Evolutionary conservation across 2,329 filamentous ascomycete genomes (phyloP).

Genomic region (Nigrograna mackinnonii): DNA sequence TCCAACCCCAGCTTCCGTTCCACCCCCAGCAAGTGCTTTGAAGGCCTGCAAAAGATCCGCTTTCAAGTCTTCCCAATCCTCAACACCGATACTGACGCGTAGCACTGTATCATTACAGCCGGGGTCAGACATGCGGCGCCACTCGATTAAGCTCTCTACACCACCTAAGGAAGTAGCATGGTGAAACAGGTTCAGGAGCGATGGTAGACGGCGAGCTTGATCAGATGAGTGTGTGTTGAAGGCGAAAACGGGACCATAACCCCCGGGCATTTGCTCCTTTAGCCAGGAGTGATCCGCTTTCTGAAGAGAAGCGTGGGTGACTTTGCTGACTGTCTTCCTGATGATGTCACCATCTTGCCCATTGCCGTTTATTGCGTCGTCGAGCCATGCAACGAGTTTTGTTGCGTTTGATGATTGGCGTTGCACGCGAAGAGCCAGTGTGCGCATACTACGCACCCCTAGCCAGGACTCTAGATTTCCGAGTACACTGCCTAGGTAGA

Average conservation of each 20-base stretch:
- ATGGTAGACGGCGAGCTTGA: slow-evolving; percentile 71
- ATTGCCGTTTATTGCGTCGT: slow-evolving; percentile 49
- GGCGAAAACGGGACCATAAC: slow-evolving; percentile 87
- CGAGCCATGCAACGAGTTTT: slow-evolving; percentile 73
- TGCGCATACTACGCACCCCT: slow-evolving; percentile 82
- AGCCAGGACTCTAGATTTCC: slow-evolving; percentile 92
- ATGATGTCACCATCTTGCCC: slow-evolving; percentile 49
- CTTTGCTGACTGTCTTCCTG: slow-evolving; percentile 58
- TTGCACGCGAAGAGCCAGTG: slow-evolving; percentile 79
- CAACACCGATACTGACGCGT: slow-evolving; percentile 83
- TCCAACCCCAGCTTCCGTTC: neutral
- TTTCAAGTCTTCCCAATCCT: slow-evolving; percentile 82
- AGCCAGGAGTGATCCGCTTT: slow-evolving; percentile 68
- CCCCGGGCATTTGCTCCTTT: slow-evolving; percentile 83
- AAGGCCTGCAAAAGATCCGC: slow-evolving; percentile 63
- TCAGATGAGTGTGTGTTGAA: slow-evolving; percentile 66
- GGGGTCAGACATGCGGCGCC: slow-evolving; percentile 85
- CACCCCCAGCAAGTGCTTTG: slow-evolving; percentile 15
- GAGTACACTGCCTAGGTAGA: slow-evolving; percentile 82
- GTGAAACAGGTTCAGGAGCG: slow-evolving; percentile 80
- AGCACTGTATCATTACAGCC: slow-evolving; percentile 73
- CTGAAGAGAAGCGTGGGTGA: slow-evolving; percentile 84
- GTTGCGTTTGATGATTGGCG: slow-evolving; percentile 75
- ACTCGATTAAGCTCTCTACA: slow-evolving; percentile 95
- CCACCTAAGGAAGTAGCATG: slow-evolving; percentile 94